These are phyloP conservation scores for barley (Hordeum vulgare) DNA, from an alignment of 176 grass and related monocot species.

Conservation along the genomic window MorexV3_pseudomolecules_assembly NC_058523.1:404955247-404955746, in stretches of 20 bases:
- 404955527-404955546: no score
- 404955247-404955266: neutral
- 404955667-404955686: no score
- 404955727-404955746: no score
- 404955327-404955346: constrained; percentile 27
- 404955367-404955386: constrained; percentile 11
- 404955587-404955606: no score
- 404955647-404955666: no score
- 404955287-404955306: neutral
- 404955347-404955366: neutral
- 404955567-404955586: no score
- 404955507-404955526: neutral
- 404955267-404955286: neutral
- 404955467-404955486: neutral
- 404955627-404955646: no score
- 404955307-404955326: constrained; percentile 30
- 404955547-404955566: no score
- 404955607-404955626: no score
- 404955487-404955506: neutral
- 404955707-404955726: no score
- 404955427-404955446: constrained; percentile 17
- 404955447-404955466: neutral
- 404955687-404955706: no score
- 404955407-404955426: neutral
- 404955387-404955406: constrained; percentile 13